A percentile compares a stretch with the other conserved stretches of the same genome.
phyloP scores from a whole-genome alignment of 257 asterid species.

The Leptodermis oblonga region DNA sequence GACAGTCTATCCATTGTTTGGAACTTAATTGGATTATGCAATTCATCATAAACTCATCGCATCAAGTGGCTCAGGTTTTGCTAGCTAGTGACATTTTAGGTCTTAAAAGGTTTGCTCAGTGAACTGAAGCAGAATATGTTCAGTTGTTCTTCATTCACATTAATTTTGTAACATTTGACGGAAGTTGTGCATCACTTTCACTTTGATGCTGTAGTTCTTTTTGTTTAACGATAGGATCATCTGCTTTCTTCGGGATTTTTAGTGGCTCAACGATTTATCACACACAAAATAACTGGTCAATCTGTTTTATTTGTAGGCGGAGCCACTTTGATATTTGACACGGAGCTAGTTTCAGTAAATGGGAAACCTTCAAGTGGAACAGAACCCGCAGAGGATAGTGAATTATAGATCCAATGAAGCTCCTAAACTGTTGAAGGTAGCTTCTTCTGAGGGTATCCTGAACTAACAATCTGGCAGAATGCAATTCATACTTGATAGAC shows the following conservation, averaged over 20 bases:
- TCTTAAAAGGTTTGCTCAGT: not conserved
- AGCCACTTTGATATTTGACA: slow-evolving; percentile 85
- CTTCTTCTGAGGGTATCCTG: not conserved
- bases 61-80: not conserved
- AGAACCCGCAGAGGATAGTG: slow-evolving; percentile 39
- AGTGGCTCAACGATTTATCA: not conserved
- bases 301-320: slow-evolving; percentile 56
- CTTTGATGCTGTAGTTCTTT: not conserved
- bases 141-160: not conserved
- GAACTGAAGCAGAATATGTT: not conserved
- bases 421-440: not conserved
- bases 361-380: slow-evolving; percentile 55
- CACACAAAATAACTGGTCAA: not conserved
- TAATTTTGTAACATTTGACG: not conserved
- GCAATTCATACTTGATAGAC: not conserved
- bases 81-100: not conserved
- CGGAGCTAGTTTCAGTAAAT: slow-evolving; percentile 87
- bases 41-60: not conserved
- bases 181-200: not conserved
- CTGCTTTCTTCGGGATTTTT: not conserved
- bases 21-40: not conserved
- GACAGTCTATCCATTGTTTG: slow-evolving; percentile 3
- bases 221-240: too few species aligned
- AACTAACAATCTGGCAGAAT: not conserved
- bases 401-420: slow-evolving; percentile 34